Percentiles rank a stretch among this genome's conserved stretches.
Conservation (phyloP, 768 basidiomycete species). For the Chalciporus chontae region DNA sequence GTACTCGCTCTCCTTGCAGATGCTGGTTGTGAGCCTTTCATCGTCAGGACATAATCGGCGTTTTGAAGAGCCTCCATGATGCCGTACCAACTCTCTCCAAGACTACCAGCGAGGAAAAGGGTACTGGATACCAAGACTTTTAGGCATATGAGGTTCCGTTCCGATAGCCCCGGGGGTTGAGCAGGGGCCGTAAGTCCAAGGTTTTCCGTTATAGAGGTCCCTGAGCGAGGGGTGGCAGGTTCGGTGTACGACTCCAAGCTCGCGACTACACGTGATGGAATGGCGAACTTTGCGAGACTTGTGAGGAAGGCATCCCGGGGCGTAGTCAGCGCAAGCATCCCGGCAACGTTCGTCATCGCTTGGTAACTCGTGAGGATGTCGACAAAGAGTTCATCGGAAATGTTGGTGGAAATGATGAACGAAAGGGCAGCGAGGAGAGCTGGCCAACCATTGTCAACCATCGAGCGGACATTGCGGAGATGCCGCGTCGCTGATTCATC, state of each 20-base stretch:
- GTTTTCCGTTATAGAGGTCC: conserved; percentile 59
- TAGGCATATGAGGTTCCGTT: conserved; percentile 88
- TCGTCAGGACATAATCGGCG: conserved; percentile 85
- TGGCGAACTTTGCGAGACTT: conserved; percentile 84
- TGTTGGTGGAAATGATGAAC: conserved; percentile 84
- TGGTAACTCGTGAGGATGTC: conserved; percentile 82
- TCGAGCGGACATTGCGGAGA: conserved; percentile 64
- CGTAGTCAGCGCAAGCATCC: conserved; percentile 81
- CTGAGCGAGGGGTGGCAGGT: conserved; percentile 57
- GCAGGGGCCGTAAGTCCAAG: conserved; percentile 52
- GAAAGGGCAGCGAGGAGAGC: conserved; percentile 87
- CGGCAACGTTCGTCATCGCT: conserved; percentile 82
- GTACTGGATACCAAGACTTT: conserved; percentile 77
- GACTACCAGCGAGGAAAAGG: conserved; percentile 76
- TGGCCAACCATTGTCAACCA: conserved; percentile 90
- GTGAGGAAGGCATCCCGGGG: conserved; percentile 93
- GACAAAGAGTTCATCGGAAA: conserved; percentile 89
- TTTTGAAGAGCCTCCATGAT: conserved; percentile 91
- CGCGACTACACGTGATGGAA: conserved; percentile 87
- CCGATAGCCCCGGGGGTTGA: conserved; percentile 73
- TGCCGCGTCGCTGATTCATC: conserved; percentile 53
- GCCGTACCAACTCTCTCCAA: conserved; percentile 91
- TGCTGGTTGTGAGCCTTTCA: conserved; percentile 44
- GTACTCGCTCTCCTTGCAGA: conserved; percentile 32
- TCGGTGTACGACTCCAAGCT: conserved; percentile 64